phyloP scores from a whole-genome alignment of 202 grass and related monocot species.

The Bolboschoenoplectus hybrid region DNA sequence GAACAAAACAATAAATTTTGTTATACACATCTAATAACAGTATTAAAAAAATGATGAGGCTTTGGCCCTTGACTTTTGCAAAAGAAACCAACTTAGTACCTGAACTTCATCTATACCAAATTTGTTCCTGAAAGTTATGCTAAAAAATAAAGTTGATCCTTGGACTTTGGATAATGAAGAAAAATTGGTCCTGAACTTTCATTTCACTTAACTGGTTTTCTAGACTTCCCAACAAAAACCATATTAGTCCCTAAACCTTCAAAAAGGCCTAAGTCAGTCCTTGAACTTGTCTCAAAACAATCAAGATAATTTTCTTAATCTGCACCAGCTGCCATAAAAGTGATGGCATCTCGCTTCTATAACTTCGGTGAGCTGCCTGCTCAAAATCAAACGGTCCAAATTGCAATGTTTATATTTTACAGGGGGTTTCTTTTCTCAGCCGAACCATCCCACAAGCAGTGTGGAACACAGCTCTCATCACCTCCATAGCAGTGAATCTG shows the following conservation, averaged over 20 bases:
- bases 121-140: neutral
- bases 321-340: neutral
- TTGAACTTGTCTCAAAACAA: neutral
- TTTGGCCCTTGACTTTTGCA: neutral
- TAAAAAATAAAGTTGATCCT: neutral
- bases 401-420: neutral
- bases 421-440: neutral
- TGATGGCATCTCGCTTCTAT: neutral
- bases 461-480: neutral
- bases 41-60: neutral
- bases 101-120: slow-evolving; percentile 14
- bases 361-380: neutral
- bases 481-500: neutral
- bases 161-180: neutral
- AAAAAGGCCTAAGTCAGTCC: neutral
- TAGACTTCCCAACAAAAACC: neutral
- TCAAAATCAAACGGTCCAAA: neutral
- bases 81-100: neutral
- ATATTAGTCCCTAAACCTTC: neutral
- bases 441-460: neutral
- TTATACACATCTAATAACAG: neutral
- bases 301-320: neutral
- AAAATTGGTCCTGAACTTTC: neutral
- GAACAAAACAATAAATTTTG: slow-evolving; percentile 27
- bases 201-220: neutral